Conservation (phyloP, 148 eudicot genomes). For the Arbutus unedo region DNA sequence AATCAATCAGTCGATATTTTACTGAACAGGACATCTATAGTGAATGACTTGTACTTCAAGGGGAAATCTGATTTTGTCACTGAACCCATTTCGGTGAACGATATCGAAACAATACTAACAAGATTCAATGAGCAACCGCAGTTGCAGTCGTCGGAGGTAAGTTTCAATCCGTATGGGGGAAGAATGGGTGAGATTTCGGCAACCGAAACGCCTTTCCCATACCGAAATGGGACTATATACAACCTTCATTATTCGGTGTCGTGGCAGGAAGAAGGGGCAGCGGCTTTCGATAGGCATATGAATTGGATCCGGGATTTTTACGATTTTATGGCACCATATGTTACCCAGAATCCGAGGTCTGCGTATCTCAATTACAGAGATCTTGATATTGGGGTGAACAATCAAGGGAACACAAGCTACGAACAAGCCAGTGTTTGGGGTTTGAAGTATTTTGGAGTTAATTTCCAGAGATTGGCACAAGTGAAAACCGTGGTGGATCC, state of each 20-base stretch:
- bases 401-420: not conserved
- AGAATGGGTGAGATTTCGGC: not conserved
- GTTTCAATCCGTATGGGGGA: slow-evolving; percentile 7
- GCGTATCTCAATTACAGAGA: not conserved
- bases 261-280: slow-evolving; percentile 6
- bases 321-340: not conserved
- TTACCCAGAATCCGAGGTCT: not conserved
- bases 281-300: not conserved
- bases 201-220: slow-evolving; percentile 9
- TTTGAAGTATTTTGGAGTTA: not conserved
- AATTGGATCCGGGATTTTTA: not conserved
- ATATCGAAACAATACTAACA: not conserved
- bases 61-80: slow-evolving; percentile 9
- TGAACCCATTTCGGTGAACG: not conserved
- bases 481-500: slow-evolving; percentile 5
- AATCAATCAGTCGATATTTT: not conserved
- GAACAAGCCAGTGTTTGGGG: slow-evolving; percentile 11
- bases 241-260: not conserved
- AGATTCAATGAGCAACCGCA: not conserved
- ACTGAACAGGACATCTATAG: not conserved
- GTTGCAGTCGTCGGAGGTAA: not conserved
- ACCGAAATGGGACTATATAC: not conserved
- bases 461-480: not conserved
- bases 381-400: not conserved
- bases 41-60: not conserved